Base-by-base conservation (phyloP, 1,284 basidiomycete species). In the Ceratorhiza oryzae-sativae region DNA sequence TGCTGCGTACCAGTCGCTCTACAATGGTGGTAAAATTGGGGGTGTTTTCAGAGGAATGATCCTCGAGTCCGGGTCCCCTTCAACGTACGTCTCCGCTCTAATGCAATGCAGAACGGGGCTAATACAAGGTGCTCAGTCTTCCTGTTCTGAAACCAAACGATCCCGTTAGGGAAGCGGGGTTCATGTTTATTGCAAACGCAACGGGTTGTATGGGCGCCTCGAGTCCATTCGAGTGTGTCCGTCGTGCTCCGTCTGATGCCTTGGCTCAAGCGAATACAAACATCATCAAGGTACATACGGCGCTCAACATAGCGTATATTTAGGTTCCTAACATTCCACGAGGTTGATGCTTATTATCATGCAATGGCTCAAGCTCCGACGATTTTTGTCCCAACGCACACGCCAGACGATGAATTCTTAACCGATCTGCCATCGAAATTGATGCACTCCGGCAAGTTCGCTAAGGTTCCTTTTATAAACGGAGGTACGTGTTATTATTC, bases 381-480 rank as follows among this genome's bases (percentile, higher is more conserved):
- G 13, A 58, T 56, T 18, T 68, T 56, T 32, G 65, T 36, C 3
- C 51, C 51, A 34, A 68, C 65, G 15, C 23, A 27, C 75, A 20
- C 77, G 79, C 67, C 68, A 71, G 81, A 81, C 62, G 81, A 80
- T 9, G 77, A 78, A 53, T 56, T 80, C 23, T 75, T 83, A 42
- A 76, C 79, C 12, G 76, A 76, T 34, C 76, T 76, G 2, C 77
- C 81, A 18, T 73, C 77, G 62, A 65, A 72, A 27, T 74, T 81
- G 32, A 56, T 82, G 18, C 72, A 72, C 10, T 51, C 76, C 48
- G 79, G 79, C 23, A 59, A 75, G 41, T 79, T 80, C 63, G 76
- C 77, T 0, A 76, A 77, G 27, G 77, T 79, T 20, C 81, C 82
- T 0, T 81, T 80, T 73, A 79, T 83, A 60, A 77, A 78, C 13